These are phyloP conservation scores for Pythium vanterpoolii DNA, from an alignment of 352 stramenopile genomes.

Conservation along the genomic window DNA sequence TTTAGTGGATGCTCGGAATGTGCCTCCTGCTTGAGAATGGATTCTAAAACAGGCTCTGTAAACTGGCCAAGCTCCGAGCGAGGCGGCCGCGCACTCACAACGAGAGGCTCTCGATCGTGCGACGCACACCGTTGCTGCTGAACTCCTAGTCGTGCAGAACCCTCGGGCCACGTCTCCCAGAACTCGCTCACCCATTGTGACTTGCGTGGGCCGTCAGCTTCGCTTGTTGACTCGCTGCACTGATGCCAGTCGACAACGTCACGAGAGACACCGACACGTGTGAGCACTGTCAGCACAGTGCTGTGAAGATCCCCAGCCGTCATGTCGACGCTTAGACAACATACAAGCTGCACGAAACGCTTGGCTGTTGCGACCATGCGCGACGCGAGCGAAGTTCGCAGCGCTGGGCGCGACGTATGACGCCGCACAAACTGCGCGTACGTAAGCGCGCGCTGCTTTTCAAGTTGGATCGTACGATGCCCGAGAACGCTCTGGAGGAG, in stretches of 20 bases:
- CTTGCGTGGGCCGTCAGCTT: neutral
- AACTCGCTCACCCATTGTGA: constrained; percentile 10
- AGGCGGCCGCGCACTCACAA: too few relatives aligned
- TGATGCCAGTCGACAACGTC: constrained; percentile 15
- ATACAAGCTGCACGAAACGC: constrained; percentile 35
- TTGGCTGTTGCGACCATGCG: constrained; percentile 28
- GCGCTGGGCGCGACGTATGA: neutral
- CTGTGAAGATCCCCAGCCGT: constrained; percentile 22
- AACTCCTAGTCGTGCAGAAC: neutral
- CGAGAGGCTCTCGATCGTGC: too few relatives aligned
- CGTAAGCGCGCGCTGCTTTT: constrained; percentile 18
- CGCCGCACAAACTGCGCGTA: constrained; percentile 1
- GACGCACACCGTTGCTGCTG: too few relatives aligned
- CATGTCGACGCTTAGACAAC: constrained; percentile 33
- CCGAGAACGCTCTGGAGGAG: constrained; percentile 12
- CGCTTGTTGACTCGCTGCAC: neutral
- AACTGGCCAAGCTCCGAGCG: too few relatives aligned
- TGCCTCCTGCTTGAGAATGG: too few relatives aligned
- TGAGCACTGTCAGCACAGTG: constrained; percentile 22
- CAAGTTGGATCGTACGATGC: constrained; percentile 4
- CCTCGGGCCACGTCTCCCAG: constrained; percentile 18
- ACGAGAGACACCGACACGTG: constrained; percentile 18
- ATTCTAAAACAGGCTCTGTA: too few relatives aligned
- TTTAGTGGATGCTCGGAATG: too few relatives aligned
- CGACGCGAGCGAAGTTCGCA: neutral